These are phyloP conservation scores for Meyerozyma guilliermondii DNA, from an alignment of 1,139 yeast genomes.

Conservation along the genomic window DNA sequence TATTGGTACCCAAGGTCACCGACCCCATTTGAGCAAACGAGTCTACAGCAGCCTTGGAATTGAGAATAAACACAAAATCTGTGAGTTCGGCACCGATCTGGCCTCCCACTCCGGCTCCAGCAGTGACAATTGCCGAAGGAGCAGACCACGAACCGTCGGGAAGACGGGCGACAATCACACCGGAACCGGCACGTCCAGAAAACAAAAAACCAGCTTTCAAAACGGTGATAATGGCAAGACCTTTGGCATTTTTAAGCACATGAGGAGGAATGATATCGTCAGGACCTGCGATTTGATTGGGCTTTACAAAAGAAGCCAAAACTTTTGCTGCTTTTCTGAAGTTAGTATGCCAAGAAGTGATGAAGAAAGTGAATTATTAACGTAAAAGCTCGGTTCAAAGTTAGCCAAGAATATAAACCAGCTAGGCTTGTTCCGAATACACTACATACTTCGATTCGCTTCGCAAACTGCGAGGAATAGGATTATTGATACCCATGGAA, in stretches of 20 bases:
- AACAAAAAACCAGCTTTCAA: conserved; percentile 93
- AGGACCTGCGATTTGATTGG: conserved; percentile 91
- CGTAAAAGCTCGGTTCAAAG: too few relatives aligned
- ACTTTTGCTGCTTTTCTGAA: conserved; percentile 90
- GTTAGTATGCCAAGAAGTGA: conserved; percentile 6
- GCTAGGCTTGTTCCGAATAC: not conserved
- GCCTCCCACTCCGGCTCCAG: conserved; percentile 99
- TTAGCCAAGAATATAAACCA: too few relatives aligned
- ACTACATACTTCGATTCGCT: conserved; percentile 78
- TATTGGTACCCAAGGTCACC: conserved; percentile 90
- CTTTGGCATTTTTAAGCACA: conserved; percentile 84
- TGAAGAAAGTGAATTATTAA: not conserved
- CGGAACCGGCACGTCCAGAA: conserved; percentile 97
- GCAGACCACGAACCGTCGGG: conserved; percentile 99
- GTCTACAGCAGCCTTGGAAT: conserved; percentile 82
- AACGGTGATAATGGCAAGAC: conserved; percentile 86
- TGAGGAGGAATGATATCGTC: conserved; percentile 90
- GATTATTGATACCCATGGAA: conserved; percentile 69
- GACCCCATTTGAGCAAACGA: conserved; percentile 94
- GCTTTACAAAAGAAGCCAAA: conserved; percentile 83
- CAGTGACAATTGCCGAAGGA: conserved; percentile 91
- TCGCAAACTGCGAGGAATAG: conserved; percentile 85
- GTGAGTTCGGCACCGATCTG: conserved; percentile 95
- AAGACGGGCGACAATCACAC: conserved; percentile 87
- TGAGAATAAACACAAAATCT: conserved; percentile 90